phyloP scores from a whole-genome alignment of 202 grass and related monocot genomes.

The Musa balbisiana region DNA sequence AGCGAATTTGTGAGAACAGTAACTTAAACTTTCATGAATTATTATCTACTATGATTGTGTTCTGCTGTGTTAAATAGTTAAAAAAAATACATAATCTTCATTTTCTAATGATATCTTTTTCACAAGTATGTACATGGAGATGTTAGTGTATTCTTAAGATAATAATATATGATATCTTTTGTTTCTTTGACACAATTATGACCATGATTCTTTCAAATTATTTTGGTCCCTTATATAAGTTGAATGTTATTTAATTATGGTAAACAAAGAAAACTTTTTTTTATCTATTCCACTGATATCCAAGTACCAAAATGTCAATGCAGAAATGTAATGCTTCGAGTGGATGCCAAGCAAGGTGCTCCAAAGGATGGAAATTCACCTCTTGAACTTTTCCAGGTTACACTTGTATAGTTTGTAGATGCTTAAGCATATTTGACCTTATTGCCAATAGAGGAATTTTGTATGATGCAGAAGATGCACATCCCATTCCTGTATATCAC shows the following conservation, averaged over 20 bases:
- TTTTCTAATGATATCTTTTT: no score
- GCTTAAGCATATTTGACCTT: background rate
- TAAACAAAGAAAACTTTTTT: background rate
- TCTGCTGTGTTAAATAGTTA: no score
- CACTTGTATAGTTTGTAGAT: background rate
- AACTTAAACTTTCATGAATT: no score
- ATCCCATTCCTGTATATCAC: no score
- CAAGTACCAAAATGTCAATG: slow-evolving; percentile 28
- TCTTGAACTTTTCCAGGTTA: slow-evolving; percentile 79
- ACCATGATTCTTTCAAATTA: background rate
- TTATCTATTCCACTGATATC: background rate
- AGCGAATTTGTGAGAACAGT: no score
- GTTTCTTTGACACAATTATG: background rate
- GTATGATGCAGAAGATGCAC: no score
- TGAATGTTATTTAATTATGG: background rate
- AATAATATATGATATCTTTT: no score
- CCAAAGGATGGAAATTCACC: slow-evolving; percentile 77
- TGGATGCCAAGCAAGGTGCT: slow-evolving; percentile 91
- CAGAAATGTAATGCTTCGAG: slow-evolving; percentile 92
- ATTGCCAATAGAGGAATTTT: background rate
- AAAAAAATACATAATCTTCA: no score
- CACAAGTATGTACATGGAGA: no score
- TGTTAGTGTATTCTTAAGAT: no score
- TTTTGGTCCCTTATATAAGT: background rate
- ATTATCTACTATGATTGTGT: no score